phyloP scores from a whole-genome alignment of 495 filamentous ascomycete species.

The Trichoderma parareesei region DNA sequence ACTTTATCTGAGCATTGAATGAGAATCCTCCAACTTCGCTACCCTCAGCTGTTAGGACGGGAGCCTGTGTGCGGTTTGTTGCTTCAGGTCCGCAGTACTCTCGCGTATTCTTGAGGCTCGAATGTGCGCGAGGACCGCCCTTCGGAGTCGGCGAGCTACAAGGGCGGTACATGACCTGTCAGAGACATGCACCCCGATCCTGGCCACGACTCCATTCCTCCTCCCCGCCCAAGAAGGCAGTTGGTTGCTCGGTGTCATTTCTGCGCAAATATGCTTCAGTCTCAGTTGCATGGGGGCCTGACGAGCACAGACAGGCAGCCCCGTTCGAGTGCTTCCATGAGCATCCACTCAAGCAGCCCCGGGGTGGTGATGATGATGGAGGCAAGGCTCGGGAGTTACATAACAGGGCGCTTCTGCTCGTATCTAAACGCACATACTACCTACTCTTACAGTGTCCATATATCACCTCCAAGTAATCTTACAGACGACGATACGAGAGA shows the following conservation, averaged over 20 bases:
- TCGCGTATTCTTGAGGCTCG: too few species aligned
- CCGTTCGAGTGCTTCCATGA: background rate
- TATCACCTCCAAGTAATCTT: too few species aligned
- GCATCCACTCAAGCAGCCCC: background rate
- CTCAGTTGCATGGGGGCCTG: background rate
- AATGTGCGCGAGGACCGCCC: background rate
- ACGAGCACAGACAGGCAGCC: background rate
- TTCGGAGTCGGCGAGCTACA: background rate
- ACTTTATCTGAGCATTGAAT: too few species aligned
- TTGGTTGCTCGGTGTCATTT: background rate
- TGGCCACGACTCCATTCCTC: background rate
- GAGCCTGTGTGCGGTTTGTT: too few species aligned
- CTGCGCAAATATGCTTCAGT: background rate
- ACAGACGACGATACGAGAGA: background rate
- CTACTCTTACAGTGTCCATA: too few species aligned
- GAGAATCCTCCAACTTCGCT: too few species aligned
- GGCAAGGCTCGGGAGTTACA: background rate
- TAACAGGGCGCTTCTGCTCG: too few species aligned
- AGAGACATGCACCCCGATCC: conserved; percentile 6
- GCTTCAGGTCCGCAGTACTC: too few species aligned
- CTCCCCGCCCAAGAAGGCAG: background rate
- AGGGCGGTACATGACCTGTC: conserved; percentile 3
- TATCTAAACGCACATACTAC: too few species aligned
- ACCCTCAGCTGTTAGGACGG: too few species aligned
- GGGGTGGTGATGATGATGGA: background rate